Base-by-base conservation (phyloP, 1,284 basidiomycete genomes). In the Volvariella surrecta region DNA sequence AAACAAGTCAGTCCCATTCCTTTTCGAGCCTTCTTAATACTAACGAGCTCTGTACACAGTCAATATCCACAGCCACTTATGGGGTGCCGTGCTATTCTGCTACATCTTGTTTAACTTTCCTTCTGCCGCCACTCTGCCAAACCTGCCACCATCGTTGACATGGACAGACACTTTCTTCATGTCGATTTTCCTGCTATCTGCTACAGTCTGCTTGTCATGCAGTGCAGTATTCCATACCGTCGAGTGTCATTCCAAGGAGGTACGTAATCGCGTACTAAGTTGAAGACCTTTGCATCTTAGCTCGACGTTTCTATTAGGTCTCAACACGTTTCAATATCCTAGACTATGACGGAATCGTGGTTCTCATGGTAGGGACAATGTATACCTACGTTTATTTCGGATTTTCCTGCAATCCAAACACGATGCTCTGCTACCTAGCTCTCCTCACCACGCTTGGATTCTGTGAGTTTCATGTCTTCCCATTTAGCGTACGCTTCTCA, bases 21-120 rank as follows among this genome's bases (percentile, higher is more conserved):
- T 38, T 34, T 16, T 20, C 15, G 28, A 39, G 44, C 44, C 32
- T 41, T 43, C 39, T 46, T 45, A 35, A 37, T 21, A 45, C 39
- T 39, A 43, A 38, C 32, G 43, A 46, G 46, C 45, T 42, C 43
- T 50, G 47, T 34, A 35, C 45, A 42, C 40, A 91, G 89, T 95
- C 48, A 95, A 96, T 63, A 92, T 95, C 42, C 89, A 93, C 61
- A 87, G 76, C 42, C 92, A 95, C 57, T 68, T 93, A 6, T 75
- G 79, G 68, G 89, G 84, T 21, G 82, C 84, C 13, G 56, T 80
- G 9, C 55, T 88, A 42, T 91, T 92, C 57, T 54, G 66, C 15
- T 73, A 80, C 53, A 67, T 89, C 43, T 59, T 83, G 39, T 62
- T 63, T 45, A 74, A 75, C 2, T 73, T 75, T 8, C 34, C 34